Evolutionary conservation across 139 green algal species (phyloP).

Genomic region (Auxenochlorella pyrenoidosa): DNA sequence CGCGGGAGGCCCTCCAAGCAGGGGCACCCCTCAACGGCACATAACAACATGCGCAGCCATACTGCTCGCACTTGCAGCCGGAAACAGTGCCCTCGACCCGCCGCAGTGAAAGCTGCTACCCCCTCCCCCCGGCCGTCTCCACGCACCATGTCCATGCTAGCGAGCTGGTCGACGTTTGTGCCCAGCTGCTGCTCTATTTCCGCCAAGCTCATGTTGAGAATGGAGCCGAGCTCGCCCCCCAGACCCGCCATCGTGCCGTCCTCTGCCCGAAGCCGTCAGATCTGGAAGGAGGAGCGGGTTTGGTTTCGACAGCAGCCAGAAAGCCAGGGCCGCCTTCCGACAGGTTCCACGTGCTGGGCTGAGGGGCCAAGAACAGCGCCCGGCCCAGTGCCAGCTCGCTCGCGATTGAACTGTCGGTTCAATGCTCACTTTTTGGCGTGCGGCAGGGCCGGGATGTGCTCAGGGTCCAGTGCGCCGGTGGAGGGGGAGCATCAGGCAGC

Average conservation of each 20-base stretch:
- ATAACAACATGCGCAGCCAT: neutral
- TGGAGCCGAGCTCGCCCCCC: neutral
- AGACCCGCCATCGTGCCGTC: neutral
- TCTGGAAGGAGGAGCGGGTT: neutral
- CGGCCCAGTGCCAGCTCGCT: neutral
- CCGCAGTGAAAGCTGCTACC: too few relatives aligned
- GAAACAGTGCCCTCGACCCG: neutral
- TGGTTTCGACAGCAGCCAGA: neutral
- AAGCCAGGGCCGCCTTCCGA: neutral
- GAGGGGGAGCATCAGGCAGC: too few relatives aligned
- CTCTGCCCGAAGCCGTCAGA: neutral
- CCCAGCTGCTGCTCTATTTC: slow-evolving; percentile 29
- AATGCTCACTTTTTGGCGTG: too few relatives aligned
- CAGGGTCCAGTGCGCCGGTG: too few relatives aligned
- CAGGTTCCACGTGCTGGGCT: too few relatives aligned
- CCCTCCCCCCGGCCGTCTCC: too few relatives aligned
- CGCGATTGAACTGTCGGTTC: neutral
- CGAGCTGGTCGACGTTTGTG: neutral
- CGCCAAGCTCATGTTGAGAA: neutral
- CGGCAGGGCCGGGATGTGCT: too few relatives aligned
- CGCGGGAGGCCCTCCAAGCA: neutral
- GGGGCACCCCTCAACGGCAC: neutral
- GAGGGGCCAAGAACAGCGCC: neutral
- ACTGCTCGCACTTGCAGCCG: neutral
- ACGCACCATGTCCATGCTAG: slow-evolving; percentile 22